phyloP scores from a whole-genome alignment of 352 stramenopile species.

The Globisporangium cederbergense region DNA sequence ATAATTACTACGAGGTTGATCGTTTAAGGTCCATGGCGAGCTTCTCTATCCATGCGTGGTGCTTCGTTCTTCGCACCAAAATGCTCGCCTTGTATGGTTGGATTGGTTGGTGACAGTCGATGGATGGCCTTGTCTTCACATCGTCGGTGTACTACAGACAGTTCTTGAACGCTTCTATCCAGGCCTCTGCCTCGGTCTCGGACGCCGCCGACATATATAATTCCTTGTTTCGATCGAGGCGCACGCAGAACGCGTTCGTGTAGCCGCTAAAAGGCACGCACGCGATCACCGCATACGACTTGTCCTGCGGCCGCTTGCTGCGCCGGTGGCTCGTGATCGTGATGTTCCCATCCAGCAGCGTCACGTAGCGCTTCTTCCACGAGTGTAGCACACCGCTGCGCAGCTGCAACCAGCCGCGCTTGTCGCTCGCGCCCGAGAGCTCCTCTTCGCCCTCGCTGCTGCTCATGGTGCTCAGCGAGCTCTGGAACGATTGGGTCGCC shows the following conservation, averaged over 20 bases:
- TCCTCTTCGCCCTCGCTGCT: conserved; percentile 42
- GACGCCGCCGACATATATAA: conserved; percentile 44
- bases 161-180: conserved; percentile 51
- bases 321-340: conserved; percentile 31
- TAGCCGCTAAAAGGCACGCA: conserved; percentile 38
- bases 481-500: conserved; percentile 18
- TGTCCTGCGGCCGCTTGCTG: conserved; percentile 31
- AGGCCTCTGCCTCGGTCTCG: conserved; percentile 41
- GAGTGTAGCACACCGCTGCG: conserved; percentile 31
- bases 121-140: neutral
- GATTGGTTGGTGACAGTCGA: neutral
- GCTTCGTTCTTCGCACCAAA: neutral
- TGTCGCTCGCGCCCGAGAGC: conserved; percentile 16
- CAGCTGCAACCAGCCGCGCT: conserved; percentile 47
- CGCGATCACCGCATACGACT: conserved; percentile 44
- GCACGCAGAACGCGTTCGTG: conserved; percentile 41
- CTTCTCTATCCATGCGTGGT: neutral
- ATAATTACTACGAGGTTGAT: conserved; percentile 11
- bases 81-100: neutral
- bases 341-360: conserved; percentile 41
- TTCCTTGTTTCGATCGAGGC: conserved; percentile 52
- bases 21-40: conserved; percentile 1
- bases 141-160: conserved; percentile 13
- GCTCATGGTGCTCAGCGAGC: conserved; percentile 40
- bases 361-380: conserved; percentile 61